Percentiles rank a stretch among this genome's conserved stretches.
Conservation (phyloP, 352 stramenopile genomes). For the Paralagenidium karlingii region DNA sequence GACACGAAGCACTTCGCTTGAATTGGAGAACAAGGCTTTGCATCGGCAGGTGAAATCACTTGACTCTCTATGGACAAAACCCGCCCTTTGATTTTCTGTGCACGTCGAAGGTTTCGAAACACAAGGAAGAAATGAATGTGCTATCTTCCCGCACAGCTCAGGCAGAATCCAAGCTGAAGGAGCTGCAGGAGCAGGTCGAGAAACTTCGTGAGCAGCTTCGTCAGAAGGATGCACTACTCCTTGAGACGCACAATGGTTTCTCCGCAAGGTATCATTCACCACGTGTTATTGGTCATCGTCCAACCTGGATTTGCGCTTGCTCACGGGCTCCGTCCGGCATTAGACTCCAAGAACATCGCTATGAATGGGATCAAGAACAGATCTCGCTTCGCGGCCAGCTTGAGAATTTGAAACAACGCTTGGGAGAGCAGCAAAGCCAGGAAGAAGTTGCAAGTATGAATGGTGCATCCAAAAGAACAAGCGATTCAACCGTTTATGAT, state of each 20-base stretch:
- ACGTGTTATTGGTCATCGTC: background rate
- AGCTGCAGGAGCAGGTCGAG: slow-evolving; percentile 36
- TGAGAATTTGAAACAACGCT: background rate
- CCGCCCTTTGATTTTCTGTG: background rate
- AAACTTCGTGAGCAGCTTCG: slow-evolving; percentile 54
- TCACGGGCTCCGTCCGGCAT: too few species aligned
- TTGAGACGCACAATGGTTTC: slow-evolving; percentile 41
- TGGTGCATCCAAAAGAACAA: too few species aligned
- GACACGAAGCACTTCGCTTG: slow-evolving; percentile 20
- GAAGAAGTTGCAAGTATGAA: background rate
- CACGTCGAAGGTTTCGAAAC: slow-evolving; percentile 4
- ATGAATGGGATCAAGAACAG: background rate
- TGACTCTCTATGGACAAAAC: too few species aligned
- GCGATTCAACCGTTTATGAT: too few species aligned
- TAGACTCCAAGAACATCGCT: background rate
- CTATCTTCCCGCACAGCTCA: slow-evolving; percentile 37
- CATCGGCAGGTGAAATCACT: slow-evolving; percentile 16
- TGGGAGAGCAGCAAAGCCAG: background rate
- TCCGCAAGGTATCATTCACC: slow-evolving; percentile 21
- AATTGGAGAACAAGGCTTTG: slow-evolving; percentile 45
- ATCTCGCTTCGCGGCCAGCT: background rate
- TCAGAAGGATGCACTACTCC: slow-evolving; percentile 53
- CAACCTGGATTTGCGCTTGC: background rate
- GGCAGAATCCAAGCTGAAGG: slow-evolving; percentile 37
- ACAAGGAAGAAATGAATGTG: slow-evolving; percentile 34